Evolutionary conservation across 1,284 basidiomycete species (phyloP).

Genomic region (Sporisorium graminicola): DNA sequence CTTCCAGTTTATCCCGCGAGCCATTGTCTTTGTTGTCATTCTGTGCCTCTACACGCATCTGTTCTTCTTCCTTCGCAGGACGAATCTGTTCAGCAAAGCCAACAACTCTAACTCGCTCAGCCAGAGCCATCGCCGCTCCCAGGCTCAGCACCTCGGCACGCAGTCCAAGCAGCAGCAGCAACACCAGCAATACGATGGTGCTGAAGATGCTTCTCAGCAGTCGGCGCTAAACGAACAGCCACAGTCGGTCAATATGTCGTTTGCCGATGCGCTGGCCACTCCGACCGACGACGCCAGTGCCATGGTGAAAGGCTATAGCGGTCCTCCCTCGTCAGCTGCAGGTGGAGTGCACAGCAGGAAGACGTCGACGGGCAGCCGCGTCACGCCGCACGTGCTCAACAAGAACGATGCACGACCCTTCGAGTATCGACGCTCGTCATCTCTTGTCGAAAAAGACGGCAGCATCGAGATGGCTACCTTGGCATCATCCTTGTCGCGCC

Average conservation of each 20-base stretch:
- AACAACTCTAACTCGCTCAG: conserved; percentile 27
- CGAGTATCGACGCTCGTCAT: conserved; percentile 27
- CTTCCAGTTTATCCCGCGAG: conserved; percentile 58
- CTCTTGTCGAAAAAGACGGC: conserved; percentile 35
- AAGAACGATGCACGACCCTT: conserved; percentile 33
- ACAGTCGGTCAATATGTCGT: not conserved
- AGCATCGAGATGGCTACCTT: conserved; percentile 32
- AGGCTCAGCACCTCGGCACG: not conserved
- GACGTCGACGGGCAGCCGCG: conserved; percentile 21
- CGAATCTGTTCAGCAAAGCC: conserved; percentile 56
- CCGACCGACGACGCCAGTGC: conserved; percentile 4
- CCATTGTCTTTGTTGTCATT: conserved; percentile 55
- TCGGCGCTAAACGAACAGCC: conserved; percentile 6
- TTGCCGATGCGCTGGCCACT: conserved; percentile 2
- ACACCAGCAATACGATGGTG: not conserved
- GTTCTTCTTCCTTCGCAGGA: conserved; percentile 64
- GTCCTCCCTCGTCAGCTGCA: conserved; percentile 28
- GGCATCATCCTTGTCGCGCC: conserved; percentile 11
- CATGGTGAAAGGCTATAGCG: conserved; percentile 6
- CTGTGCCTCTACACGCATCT: conserved; percentile 63
- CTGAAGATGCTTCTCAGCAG: not conserved
- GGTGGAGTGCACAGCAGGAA: conserved; percentile 18
- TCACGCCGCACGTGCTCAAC: conserved; percentile 32
- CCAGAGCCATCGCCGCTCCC: conserved; percentile 15
- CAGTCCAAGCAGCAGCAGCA: conserved; percentile 21